These are phyloP conservation scores for Aspergillus alliaceus DNA, from an alignment of 2,329 filamentous ascomycete genomes.

Conservation along the genomic window DNA sequence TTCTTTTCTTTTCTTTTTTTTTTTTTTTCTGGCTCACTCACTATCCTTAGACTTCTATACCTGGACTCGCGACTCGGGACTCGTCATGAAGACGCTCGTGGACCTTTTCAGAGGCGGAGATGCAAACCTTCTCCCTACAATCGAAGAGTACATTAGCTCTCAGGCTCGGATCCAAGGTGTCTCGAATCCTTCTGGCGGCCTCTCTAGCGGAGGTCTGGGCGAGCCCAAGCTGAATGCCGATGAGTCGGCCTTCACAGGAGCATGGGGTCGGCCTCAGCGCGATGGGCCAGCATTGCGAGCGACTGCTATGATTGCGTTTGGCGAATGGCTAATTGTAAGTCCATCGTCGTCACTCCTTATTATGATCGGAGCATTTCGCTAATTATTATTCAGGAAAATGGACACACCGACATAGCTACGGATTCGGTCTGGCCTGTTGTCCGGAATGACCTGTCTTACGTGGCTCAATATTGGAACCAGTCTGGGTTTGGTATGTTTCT, in stretches of 20 bases:
- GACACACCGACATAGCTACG: conserved; percentile 52
- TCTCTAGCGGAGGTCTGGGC: conserved; percentile 55
- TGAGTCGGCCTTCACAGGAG: conserved; percentile 58
- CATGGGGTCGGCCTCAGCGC: conserved; percentile 76
- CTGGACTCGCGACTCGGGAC: conserved; percentile 73
- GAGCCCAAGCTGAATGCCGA: conserved; percentile 75
- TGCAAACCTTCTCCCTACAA: conserved; percentile 56
- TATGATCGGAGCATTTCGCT: neutral
- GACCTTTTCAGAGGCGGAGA: conserved; percentile 67
- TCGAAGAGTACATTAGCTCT: conserved; percentile 67
- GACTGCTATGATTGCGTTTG: conserved; percentile 70
- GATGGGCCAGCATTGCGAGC: conserved; percentile 78
- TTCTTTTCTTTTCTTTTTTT: no score
- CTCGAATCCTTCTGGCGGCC: conserved; percentile 66
- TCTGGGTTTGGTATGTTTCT: conserved; percentile 55
- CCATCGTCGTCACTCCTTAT: no score
- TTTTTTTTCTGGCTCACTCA: no score
- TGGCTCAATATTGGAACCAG: conserved; percentile 53
- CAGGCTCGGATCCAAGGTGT: conserved; percentile 68
- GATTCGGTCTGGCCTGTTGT: conserved; percentile 70
- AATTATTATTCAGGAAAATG: conserved; percentile 48
- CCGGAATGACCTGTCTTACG: conserved; percentile 73
- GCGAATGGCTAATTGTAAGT: conserved; percentile 64
- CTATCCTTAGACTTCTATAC: conserved; percentile 67
- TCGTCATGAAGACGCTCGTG: conserved; percentile 68